phyloP scores from a whole-genome alignment of 1,284 basidiomycete species.

The Pulchroboletus neoregius region DNA sequence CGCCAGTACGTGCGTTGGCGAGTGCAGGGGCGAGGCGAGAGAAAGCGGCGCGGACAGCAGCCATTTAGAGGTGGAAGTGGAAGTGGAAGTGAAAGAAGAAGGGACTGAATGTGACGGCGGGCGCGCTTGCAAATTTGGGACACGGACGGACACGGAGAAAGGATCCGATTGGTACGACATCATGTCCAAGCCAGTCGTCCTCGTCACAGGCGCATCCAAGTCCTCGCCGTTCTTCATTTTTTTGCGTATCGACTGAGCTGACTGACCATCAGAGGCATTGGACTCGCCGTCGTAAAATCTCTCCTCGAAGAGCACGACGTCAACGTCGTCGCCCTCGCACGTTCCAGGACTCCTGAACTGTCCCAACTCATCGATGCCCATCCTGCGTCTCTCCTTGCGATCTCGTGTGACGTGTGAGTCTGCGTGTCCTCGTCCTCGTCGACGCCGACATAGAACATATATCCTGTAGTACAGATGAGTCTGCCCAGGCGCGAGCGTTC shows the following conservation, averaged over 20 bases:
- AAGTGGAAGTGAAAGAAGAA: slow-evolving; percentile 24
- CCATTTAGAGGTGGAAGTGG: slow-evolving; percentile 44
- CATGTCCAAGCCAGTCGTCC: slow-evolving; percentile 46
- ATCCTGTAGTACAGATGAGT: slow-evolving; percentile 51
- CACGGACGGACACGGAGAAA: slow-evolving; percentile 29
- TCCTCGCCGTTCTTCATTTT: slow-evolving; percentile 25
- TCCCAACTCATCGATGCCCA: slow-evolving; percentile 46
- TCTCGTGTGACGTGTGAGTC: slow-evolving; percentile 73
- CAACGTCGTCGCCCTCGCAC: slow-evolving; percentile 73
- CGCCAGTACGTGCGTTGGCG: slow-evolving; percentile 39
- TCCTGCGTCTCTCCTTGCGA: slow-evolving; percentile 43
- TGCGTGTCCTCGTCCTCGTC: neutral
- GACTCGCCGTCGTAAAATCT: slow-evolving; percentile 64
- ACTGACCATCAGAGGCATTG: slow-evolving; percentile 63
- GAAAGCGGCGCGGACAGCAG: slow-evolving; percentile 59
- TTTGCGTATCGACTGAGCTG: slow-evolving; percentile 5
- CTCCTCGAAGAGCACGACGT: slow-evolving; percentile 60
- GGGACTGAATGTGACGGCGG: slow-evolving; percentile 3
- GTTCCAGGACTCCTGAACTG: slow-evolving; percentile 64
- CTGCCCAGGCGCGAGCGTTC: slow-evolving; percentile 53
- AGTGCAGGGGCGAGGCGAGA: slow-evolving; percentile 62
- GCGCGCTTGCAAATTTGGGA: slow-evolving; percentile 26
- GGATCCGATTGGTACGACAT: slow-evolving; percentile 2
- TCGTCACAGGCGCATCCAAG: slow-evolving; percentile 79
- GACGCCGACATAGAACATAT: slow-evolving; percentile 5